phyloP scores from a whole-genome alignment of 768 basidiomycete genomes.

The Mycena vulgaris region DNA sequence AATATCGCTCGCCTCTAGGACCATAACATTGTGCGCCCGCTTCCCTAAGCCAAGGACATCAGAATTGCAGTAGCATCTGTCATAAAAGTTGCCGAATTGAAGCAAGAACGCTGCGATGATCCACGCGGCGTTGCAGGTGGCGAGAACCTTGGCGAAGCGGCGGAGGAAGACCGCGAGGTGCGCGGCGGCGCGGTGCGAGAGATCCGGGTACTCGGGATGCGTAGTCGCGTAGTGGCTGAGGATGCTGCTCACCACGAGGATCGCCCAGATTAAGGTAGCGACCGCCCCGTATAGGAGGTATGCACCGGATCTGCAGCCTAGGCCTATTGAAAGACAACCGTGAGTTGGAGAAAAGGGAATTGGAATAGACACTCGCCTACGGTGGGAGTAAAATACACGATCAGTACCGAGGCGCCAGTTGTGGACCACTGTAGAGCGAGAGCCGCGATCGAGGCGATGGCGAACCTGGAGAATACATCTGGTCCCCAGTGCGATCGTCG shows the following conservation, averaged over 20 bases:
- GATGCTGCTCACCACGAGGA: slow-evolving; percentile 49
- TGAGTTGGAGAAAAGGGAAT: neutral
- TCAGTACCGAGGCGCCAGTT: slow-evolving; percentile 45
- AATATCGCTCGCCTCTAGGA: slow-evolving; percentile 25
- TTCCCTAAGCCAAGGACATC: slow-evolving; percentile 40
- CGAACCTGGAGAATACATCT: slow-evolving; percentile 43
- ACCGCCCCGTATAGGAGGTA: slow-evolving; percentile 48
- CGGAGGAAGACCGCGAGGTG: slow-evolving; percentile 40
- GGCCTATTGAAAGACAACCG: neutral
- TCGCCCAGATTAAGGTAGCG: slow-evolving; percentile 49
- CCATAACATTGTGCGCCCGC: slow-evolving; percentile 27
- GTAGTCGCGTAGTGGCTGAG: slow-evolving; percentile 26
- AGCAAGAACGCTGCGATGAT: slow-evolving; percentile 47
- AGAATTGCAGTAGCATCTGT: slow-evolving; percentile 49
- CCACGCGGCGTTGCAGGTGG: slow-evolving; percentile 45
- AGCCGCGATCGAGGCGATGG: slow-evolving; percentile 48
- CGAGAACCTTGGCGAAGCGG: slow-evolving; percentile 46
- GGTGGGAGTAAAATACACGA: slow-evolving; percentile 50
- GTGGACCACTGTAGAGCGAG: slow-evolving; percentile 53
- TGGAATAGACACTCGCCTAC: slow-evolving; percentile 28
- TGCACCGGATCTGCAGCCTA: slow-evolving; percentile 53
- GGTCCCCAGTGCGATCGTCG: slow-evolving; percentile 40
- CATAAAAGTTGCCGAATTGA: slow-evolving; percentile 46
- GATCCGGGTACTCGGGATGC: slow-evolving; percentile 8
- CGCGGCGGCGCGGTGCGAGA: slow-evolving; percentile 11